Base-by-base conservation (phyloP, 768 basidiomycete species). In the Leccinum subgranulosum region DNA sequence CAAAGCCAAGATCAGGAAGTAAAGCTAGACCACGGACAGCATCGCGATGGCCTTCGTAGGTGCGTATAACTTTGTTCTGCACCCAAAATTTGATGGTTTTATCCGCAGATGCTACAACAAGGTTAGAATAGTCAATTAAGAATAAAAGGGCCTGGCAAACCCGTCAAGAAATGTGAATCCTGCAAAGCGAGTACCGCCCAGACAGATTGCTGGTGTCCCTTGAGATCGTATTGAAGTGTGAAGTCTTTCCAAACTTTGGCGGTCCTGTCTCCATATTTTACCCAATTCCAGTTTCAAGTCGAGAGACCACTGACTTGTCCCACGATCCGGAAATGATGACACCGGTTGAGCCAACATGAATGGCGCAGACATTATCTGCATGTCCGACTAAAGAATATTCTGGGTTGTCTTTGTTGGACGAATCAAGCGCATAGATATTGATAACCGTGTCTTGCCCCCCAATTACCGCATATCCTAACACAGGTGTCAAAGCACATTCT, bases 211-310 rank as follows among this genome's bases (percentile, higher is more conserved):
- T 88, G 77, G 68, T 98, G 96, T 17, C 87, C 92, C 65, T 84
- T 83, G 53, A 99, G 81, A 59, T 89, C 88, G 64, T 90, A 83
- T 8, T 77, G 78, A 53, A 85, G 73, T 57, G 83, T 72, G 71
- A 90, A 94, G 65, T 89, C 79, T 72, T 85, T 86, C 94, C 94
- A 98, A 2, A 99, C 88, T 74, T 93, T 92, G 34, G 94, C 96
- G 2, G 96, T 93, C 69, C 95, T 98, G 66, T 29, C 57, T 52
- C 41, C 41, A 39, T 55, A 45, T 10, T n/a, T 49, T 51, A 46
- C 45, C 41, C n/a, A 21, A 34, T 51, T 33, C 31, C 10, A 23
- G 12, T 25, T 33, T n/a, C 25, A 29, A 49, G 41, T 47, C 10
- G 36, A 51, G 48, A 48, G 43, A 51, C 15, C 11, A 74, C 84